Conservation (phyloP, 352 stramenopile genomes). For the Saprolegnia parasitica region DNA sequence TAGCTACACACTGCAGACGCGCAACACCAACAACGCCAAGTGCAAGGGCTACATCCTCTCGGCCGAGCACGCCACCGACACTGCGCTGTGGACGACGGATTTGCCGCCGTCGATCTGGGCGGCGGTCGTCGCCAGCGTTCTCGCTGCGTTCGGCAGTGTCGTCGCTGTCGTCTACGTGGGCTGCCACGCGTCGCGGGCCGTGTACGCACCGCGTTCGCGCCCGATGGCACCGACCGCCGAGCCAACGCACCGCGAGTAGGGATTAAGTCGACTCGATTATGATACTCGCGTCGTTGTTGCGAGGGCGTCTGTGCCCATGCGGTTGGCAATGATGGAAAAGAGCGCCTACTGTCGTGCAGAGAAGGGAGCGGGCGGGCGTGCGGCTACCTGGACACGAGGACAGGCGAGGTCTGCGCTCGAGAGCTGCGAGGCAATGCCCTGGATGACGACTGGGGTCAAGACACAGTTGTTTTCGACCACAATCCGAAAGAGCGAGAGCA, state of each 20-base stretch:
- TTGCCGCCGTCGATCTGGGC: conserved; percentile 33
- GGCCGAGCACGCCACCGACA: background rate
- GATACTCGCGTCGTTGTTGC: conserved; percentile 11
- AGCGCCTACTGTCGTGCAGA: conserved; percentile 33
- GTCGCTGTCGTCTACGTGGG: conserved; percentile 52
- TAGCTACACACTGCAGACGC: conserved; percentile 70
- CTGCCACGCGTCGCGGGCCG: conserved; percentile 10
- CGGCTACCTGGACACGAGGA: conserved; percentile 40
- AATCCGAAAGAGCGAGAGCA: conserved; percentile 62
- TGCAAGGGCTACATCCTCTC: conserved; percentile 43
- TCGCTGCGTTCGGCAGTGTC: conserved; percentile 43
- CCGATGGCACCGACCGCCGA: conserved; percentile 32
- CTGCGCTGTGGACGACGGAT: conserved; percentile 33
- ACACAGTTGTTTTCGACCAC: conserved; percentile 63
- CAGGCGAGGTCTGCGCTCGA: conserved; percentile 41
- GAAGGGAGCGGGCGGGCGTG: too few species aligned
- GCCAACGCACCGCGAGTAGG: conserved; percentile 39
- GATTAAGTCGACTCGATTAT: conserved; percentile 21
- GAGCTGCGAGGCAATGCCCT: conserved; percentile 48
- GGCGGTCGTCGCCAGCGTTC: conserved; percentile 55
- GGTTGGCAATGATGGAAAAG: conserved; percentile 31
- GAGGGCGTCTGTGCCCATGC: background rate
- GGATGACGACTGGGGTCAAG: conserved; percentile 52
- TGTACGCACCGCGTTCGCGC: conserved; percentile 5
- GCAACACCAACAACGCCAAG: conserved; percentile 53